phyloP scores from a whole-genome alignment of 495 filamentous ascomycete genomes.

The Pyronema domesticum region DNA sequence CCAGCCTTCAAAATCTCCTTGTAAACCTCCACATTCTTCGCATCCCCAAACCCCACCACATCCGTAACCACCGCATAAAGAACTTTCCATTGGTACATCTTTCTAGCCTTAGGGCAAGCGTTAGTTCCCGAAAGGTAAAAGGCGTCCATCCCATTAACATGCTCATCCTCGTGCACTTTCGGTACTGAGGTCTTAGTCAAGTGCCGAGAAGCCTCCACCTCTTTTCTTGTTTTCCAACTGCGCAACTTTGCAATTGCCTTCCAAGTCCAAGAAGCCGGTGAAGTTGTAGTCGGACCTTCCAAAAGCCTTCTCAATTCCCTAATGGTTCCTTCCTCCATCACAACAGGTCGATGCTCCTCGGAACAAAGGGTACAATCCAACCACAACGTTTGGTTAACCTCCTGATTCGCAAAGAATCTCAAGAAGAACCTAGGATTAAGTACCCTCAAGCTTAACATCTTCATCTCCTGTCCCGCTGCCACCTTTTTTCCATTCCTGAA shows the following conservation, averaged over 20 bases:
- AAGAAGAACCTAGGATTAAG: conserved; percentile 20
- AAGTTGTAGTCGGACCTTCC: background rate
- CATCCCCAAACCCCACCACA: conserved; percentile 19
- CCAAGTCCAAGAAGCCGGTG: conserved; percentile 13
- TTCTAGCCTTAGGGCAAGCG: background rate
- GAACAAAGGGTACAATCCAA: conserved; percentile 17
- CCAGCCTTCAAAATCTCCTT: conserved; percentile 10
- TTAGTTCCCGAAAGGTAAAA: conserved; percentile 8
- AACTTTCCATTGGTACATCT: conserved; percentile 9
- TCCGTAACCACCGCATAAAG: conserved; percentile 17
- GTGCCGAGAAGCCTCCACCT: conserved; percentile 8
- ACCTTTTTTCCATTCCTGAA: background rate
- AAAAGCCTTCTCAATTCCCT: conserved; percentile 9
- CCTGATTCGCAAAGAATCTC: conserved; percentile 22
- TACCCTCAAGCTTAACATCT: background rate
- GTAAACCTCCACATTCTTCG: conserved; percentile 18
- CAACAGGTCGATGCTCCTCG: conserved; percentile 12
- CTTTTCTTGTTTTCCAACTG: conserved; percentile 13
- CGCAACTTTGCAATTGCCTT: conserved; percentile 11
- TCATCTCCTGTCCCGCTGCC: background rate
- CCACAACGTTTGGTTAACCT: conserved; percentile 21
- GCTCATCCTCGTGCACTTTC: conserved; percentile 3
- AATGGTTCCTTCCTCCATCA: conserved; percentile 15
- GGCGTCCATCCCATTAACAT: conserved; percentile 15
- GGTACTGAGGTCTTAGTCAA: conserved; percentile 7